phyloP scores from a whole-genome alignment of 176 grass and related monocot genomes.

The Poa annua region DNA sequence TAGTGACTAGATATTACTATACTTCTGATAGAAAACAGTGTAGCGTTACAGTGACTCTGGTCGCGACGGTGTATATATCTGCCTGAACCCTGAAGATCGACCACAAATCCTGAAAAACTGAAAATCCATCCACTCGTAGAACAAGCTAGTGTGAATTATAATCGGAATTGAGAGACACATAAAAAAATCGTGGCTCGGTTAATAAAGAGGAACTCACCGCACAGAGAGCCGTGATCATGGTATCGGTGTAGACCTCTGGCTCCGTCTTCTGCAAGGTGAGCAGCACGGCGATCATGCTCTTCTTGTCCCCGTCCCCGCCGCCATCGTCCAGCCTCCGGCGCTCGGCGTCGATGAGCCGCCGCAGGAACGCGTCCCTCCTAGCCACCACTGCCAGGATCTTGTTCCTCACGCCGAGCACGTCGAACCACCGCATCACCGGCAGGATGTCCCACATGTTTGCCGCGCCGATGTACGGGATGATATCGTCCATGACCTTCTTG shows the following conservation, averaged over 20 bases:
- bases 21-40: no score
- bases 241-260: conserved; percentile 54
- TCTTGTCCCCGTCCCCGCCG: background rate
- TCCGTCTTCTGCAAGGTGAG: conserved; percentile 46
- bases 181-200: no score
- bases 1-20: no score
- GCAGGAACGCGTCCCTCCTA: conserved; percentile 43
- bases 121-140: no score
- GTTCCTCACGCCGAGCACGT: conserved; percentile 41
- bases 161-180: background rate
- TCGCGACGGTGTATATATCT: no score
- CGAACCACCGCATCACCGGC: conserved; percentile 52
- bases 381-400: conserved; percentile 29
- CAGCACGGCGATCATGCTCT: conserved; percentile 53
- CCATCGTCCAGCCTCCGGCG: conserved; percentile 9
- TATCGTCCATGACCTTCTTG: conserved; percentile 36
- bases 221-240: conserved; percentile 45
- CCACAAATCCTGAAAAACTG: no score
- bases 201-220: conserved; percentile 39
- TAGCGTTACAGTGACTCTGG: no score
- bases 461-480: background rate
- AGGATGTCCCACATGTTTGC: conserved; percentile 57
- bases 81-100: no score
- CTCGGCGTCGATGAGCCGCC: conserved; percentile 51
- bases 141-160: no score